These are phyloP conservation scores for Canavalia gladiata DNA, from an alignment of 306 rosid species.

Conservation along the genomic window DNA sequence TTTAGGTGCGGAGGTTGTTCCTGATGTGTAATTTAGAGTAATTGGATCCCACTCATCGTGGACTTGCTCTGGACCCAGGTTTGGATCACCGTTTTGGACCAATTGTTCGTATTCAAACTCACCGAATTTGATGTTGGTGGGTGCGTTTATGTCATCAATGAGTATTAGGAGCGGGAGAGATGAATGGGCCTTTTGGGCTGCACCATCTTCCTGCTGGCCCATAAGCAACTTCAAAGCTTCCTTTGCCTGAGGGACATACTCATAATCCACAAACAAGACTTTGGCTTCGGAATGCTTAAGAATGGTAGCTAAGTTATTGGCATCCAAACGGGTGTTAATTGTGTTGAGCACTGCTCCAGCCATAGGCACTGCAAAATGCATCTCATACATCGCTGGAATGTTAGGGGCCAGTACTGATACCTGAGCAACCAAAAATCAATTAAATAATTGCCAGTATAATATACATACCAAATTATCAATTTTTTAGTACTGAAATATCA, in stretches of 20 bases:
- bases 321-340: constrained; percentile 74
- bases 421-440: constrained; percentile 40
- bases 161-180: constrained; percentile 60
- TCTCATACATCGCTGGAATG: constrained; percentile 81
- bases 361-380: constrained; percentile 87
- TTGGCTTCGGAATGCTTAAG: constrained; percentile 73
- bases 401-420: constrained; percentile 81
- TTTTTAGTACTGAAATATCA: too few relatives aligned
- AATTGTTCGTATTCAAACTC: constrained; percentile 71
- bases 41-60: constrained; percentile 79
- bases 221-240: constrained; percentile 57
- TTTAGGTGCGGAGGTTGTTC: constrained; percentile 86
- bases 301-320: constrained; percentile 66
- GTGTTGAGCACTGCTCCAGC: constrained; percentile 76
- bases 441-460: too few relatives aligned
- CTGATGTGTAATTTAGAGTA: constrained; percentile 83
- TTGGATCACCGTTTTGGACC: constrained; percentile 53
- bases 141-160: constrained; percentile 70
- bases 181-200: not conserved
- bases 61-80: constrained; percentile 29
- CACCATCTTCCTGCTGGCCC: not conserved
- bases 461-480: too few relatives aligned
- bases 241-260: constrained; percentile 52
- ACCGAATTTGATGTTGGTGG: constrained; percentile 61
- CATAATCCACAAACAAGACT: constrained; percentile 69